A percentile compares a stretch with the other conserved stretches of the same genome.
Conservation (phyloP, 116 monocot genomes). For the Phalaenopsis hybrid region DNA sequence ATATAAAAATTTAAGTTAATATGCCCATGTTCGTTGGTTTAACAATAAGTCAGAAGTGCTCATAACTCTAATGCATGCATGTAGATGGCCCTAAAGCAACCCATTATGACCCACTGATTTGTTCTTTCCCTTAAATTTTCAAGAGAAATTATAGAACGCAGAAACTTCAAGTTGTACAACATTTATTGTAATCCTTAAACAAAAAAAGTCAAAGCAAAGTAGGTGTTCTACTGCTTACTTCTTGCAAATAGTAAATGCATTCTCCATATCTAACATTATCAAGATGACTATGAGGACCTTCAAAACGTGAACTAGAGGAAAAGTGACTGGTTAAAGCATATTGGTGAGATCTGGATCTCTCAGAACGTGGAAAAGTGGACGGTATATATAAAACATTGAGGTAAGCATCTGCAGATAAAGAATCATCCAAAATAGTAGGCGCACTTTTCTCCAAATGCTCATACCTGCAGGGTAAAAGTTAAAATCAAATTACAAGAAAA, state of each 20-base stretch:
- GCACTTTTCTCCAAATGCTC: slow-evolving; percentile 87
- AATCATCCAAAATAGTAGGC: slow-evolving; percentile 79
- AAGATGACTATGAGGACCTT: slow-evolving; percentile 86
- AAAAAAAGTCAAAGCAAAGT: not conserved
- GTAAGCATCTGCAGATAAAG: slow-evolving; percentile 91
- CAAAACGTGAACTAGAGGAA: slow-evolving; percentile 31
- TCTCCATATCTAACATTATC: slow-evolving; percentile 68
- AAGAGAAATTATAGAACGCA: not conserved
- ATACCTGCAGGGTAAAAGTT: slow-evolving; percentile 49
- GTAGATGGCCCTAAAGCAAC: not conserved
- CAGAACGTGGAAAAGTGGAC: slow-evolving; percentile 84
- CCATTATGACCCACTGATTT: not conserved
- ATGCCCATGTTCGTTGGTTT: not conserved
- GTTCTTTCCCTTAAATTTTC: not conserved
- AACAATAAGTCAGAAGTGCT: not conserved
- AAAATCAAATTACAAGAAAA: slow-evolving; percentile 3
- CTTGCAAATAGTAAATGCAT: slow-evolving; percentile 88
- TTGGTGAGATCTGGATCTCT: slow-evolving; percentile 41
- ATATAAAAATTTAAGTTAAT: not conserved
- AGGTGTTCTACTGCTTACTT: slow-evolving; percentile 38
- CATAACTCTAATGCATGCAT: not conserved
- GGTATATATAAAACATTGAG: slow-evolving; percentile 89
- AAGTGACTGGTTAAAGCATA: slow-evolving; percentile 27
- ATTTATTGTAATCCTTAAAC: not conserved
- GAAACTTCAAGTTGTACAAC: not conserved